Base-by-base conservation (phyloP, 108 stramenopile genomes). In the Stephanodiscus minutulus region DNA sequence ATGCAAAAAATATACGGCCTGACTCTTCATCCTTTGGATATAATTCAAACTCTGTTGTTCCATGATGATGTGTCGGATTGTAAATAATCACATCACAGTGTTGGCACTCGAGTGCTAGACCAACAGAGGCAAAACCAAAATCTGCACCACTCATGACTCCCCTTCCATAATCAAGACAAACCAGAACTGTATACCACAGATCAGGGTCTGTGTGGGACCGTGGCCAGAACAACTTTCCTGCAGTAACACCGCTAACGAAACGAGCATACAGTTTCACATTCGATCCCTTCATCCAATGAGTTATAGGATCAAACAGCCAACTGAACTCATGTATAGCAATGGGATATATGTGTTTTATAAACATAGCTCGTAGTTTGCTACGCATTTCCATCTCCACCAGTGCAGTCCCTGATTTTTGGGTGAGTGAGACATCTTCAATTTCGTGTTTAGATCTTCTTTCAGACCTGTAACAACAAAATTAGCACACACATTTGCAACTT, bases 401-500 rank as follows among this genome's bases (percentile, higher is more conserved):
- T 8, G 22, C 50, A 52, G 7, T 8, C 22, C 18, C 20, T 52
- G n/a, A 24, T 20, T 20, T 52, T 52, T 52, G 24, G 20, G 12
- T 7, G 50, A 4, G 7, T 52, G 50, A 24, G 50, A 7, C 50
- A 52, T 52, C 1, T 6, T 24, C 24, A 52, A 52, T 25, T 52
- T 52, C 18, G 50, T 52, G 24, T 52, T 52, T 20, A 52, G 18
- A 52, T 52, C 50, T 52, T 52, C 50, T 20, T 52, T 52, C 18
- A 52, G 7, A 3, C 50, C 50, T 24, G 50, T 20, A 2, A 52
- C 50, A 1, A 25, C 50, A 52, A 52, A 52, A 20, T 24, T 24
- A 20, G 50, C 50, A 52, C 50, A 52, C 12, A 52, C 50, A 52
- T 52, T 52, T 21, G 50, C 18, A 24, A 52, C 50, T 25, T 25